Conservation (phyloP, 2,329 filamentous ascomycete species). For the Cercospora sesami region DNA sequence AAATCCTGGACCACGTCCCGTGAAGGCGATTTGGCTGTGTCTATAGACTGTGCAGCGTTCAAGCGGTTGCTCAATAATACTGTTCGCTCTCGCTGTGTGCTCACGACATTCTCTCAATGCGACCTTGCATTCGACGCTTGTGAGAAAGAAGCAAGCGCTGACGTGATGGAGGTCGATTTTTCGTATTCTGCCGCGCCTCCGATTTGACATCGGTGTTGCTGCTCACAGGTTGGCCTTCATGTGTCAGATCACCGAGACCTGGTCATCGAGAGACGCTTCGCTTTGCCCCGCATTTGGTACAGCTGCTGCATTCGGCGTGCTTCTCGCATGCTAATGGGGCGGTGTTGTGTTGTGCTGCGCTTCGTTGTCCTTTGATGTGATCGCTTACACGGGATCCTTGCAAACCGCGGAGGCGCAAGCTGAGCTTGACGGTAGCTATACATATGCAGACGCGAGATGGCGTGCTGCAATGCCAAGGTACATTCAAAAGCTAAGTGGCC, state of each 20-base stretch:
- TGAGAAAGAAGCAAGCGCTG: neutral
- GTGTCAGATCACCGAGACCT: neutral
- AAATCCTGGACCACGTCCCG: constrained; percentile 20
- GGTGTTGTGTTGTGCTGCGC: neutral
- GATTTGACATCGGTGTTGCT: neutral
- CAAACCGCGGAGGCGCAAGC: neutral
- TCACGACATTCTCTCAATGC: neutral
- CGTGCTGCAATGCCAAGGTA: neutral
- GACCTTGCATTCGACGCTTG: neutral
- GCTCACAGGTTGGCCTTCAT: neutral
- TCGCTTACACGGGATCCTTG: neutral
- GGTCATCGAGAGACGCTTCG: neutral
- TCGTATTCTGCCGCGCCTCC: neutral
- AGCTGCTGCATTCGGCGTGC: neutral
- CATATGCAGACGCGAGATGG: neutral
- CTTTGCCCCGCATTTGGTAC: neutral
- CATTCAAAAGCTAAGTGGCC: neutral
- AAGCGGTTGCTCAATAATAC: neutral
- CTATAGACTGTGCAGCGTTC: neutral
- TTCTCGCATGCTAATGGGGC: neutral
- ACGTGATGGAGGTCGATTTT: neutral
- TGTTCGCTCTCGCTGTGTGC: neutral
- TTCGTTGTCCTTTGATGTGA: neutral
- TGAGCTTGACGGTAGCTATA: neutral
- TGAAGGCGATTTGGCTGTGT: neutral